Evolutionary conservation across 192 early-diverging fungal genomes (phyloP).

Genomic region (Phycomyces blakesleeanus): DNA sequence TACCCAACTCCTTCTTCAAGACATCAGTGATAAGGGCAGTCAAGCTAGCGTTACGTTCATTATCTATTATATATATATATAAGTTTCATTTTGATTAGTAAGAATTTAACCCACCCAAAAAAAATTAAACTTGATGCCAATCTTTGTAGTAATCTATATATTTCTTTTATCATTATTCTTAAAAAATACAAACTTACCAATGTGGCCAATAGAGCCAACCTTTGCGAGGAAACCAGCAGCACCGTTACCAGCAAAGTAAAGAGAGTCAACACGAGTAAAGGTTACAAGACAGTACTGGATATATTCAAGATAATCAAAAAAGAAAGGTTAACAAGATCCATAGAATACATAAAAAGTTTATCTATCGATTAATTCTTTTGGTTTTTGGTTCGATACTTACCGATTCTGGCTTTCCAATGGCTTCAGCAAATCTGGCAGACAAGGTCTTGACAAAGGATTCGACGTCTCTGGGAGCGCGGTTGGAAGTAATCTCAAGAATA

Average conservation of each 20-base stretch:
- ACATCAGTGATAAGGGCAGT: neutral
- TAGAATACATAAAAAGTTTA: too few species aligned
- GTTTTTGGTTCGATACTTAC: too few species aligned
- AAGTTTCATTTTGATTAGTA: too few species aligned
- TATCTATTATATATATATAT: conserved; percentile 14
- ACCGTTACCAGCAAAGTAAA: conserved; percentile 20
- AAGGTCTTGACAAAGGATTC: conserved; percentile 19
- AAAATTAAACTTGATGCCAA: too few species aligned
- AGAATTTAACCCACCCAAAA: too few species aligned
- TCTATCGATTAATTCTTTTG: too few species aligned
- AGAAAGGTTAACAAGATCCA: too few species aligned
- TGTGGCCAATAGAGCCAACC: conserved; percentile 26
- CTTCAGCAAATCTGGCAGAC: conserved; percentile 27
- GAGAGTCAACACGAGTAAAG: conserved; percentile 19
- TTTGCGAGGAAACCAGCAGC: conserved; percentile 26
- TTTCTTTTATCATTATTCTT: too few species aligned
- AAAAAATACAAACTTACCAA: conserved; percentile 22
- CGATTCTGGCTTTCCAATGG: conserved; percentile 33
- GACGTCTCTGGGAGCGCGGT: conserved; percentile 27
- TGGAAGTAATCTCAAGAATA: conserved; percentile 30
- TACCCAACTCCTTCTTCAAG: conserved; percentile 18
- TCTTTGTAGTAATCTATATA: too few species aligned
- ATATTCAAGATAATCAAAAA: too few species aligned
- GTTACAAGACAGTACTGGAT: conserved; percentile 36
- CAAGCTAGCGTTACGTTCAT: conserved; percentile 13